phyloP scores from a whole-genome alignment of 2,329 filamentous ascomycete species.

The Delphinella strobiligena region DNA sequence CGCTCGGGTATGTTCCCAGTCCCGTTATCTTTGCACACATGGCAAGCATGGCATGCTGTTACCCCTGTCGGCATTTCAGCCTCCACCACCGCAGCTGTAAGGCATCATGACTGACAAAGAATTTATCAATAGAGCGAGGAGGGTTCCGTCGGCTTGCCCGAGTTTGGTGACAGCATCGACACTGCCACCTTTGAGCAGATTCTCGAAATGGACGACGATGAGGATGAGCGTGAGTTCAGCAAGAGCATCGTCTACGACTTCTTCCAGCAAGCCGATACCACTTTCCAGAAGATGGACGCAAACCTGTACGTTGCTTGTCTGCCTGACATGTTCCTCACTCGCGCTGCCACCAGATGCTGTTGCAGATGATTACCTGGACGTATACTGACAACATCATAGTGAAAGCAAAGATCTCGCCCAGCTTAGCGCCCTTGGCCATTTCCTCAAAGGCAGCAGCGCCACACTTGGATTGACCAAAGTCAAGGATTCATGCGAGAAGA shows the following conservation, averaged over 20 bases:
- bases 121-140: constrained; percentile 29
- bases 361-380: no score
- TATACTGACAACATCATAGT: no score
- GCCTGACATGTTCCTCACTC: no score
- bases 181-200: constrained; percentile 79
- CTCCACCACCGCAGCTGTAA: no score
- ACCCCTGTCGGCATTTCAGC: no score
- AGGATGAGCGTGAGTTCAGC: constrained; percentile 77
- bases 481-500: constrained; percentile 88
- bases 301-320: constrained; percentile 55
- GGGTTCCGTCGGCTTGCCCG: constrained; percentile 38
- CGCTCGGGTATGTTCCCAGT: constrained; percentile 5
- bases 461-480: constrained; percentile 86
- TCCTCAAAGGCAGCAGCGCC: constrained; percentile 92
- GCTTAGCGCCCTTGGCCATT: constrained; percentile 80
- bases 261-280: constrained; percentile 80
- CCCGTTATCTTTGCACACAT: neutral
- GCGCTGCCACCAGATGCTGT: no score
- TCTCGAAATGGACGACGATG: constrained; percentile 94
- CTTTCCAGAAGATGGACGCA: constrained; percentile 72
- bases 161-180: constrained; percentile 70
- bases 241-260: constrained; percentile 80
- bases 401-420: constrained; percentile 54
- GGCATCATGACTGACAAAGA: neutral
- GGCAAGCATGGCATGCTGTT: no score